phyloP scores from a whole-genome alignment of 495 filamentous ascomycete genomes.

The Xylaria scruposa region DNA sequence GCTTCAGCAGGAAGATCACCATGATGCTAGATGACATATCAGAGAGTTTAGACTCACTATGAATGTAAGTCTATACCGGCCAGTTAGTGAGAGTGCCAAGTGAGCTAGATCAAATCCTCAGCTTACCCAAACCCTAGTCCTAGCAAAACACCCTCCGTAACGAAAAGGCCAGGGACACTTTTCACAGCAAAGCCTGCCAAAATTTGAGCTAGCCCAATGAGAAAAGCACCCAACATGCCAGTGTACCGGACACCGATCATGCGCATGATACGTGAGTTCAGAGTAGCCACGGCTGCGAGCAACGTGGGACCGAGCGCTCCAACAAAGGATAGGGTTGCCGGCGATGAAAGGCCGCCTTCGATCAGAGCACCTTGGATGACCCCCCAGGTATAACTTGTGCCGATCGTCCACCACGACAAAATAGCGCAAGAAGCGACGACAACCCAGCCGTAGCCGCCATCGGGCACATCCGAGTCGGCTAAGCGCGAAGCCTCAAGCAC shows the following conservation, averaged over 20 bases:
- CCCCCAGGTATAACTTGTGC: slow-evolving; percentile 63
- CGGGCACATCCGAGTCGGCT: slow-evolving; percentile 58
- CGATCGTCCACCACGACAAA: slow-evolving; percentile 62
- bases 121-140: slow-evolving; percentile 58
- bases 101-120: not conserved
- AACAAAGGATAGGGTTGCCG: slow-evolving; percentile 62
- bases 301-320: slow-evolving; percentile 58
- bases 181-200: slow-evolving; percentile 56
- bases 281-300: slow-evolving; percentile 55
- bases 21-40: not conserved
- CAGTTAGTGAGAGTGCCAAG: slow-evolving; percentile 4
- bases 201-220: slow-evolving; percentile 57
- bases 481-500: slow-evolving; percentile 57
- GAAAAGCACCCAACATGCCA: slow-evolving; percentile 52
- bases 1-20: not conserved
- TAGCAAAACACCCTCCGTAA: slow-evolving; percentile 61
- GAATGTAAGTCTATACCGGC: slow-evolving; percentile 13
- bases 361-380: slow-evolving; percentile 63
- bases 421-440: slow-evolving; percentile 59
- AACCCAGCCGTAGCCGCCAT: slow-evolving; percentile 67
- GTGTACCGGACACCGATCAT: slow-evolving; percentile 54
- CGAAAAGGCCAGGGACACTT: slow-evolving; percentile 60
- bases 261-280: slow-evolving; percentile 58
- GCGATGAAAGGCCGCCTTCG: slow-evolving; percentile 50
- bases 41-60: slow-evolving; percentile 19